phyloP scores from a whole-genome alignment of 2,329 filamentous ascomycete species.

The Penicillium glabrum region DNA sequence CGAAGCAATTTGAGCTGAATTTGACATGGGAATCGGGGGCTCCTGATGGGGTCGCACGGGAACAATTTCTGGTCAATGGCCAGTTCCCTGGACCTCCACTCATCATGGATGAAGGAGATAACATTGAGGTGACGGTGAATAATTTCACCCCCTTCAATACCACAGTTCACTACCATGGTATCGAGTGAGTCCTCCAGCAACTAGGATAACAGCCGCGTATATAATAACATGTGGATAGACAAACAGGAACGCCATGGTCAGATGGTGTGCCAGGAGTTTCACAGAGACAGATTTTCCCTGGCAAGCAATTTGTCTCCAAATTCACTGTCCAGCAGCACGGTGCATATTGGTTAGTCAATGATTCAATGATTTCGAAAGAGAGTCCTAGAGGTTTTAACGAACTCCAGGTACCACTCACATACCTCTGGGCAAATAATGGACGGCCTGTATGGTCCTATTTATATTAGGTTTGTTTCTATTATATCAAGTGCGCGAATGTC shows the following conservation, averaged over 20 bases:
- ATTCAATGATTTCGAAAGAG: not conserved
- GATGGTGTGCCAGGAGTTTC: constrained; percentile 60
- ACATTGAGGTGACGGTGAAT: constrained; percentile 27
- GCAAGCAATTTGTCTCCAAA: constrained; percentile 50
- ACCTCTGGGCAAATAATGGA: constrained; percentile 58
- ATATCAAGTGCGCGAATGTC: not conserved
- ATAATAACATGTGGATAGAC: not conserved
- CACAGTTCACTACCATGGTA: constrained; percentile 16
- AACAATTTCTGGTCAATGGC: constrained; percentile 30
- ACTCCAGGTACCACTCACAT: constrained; percentile 50
- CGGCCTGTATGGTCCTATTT: constrained; percentile 55
- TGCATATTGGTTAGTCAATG: constrained; percentile 8
- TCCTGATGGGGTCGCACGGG: constrained; percentile 28
- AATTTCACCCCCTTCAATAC: constrained; percentile 14
- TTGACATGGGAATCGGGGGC: constrained; percentile 34
- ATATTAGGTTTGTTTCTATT: constrained; percentile 10
- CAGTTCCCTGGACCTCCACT: constrained; percentile 33
- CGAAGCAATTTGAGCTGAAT: constrained; percentile 21
- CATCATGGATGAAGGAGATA: constrained; percentile 26
- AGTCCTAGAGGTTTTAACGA: not conserved
- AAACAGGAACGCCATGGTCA: constrained; percentile 52
- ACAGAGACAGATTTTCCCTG: constrained; percentile 54
- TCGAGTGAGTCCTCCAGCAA: not conserved
- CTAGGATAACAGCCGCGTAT: not conserved
- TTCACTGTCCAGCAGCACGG: constrained; percentile 35